Percentiles rank a stretch among this genome's conserved stretches.
Conservation (phyloP, 1,284 basidiomycete genomes). For the Trametes versicolor region DNA sequence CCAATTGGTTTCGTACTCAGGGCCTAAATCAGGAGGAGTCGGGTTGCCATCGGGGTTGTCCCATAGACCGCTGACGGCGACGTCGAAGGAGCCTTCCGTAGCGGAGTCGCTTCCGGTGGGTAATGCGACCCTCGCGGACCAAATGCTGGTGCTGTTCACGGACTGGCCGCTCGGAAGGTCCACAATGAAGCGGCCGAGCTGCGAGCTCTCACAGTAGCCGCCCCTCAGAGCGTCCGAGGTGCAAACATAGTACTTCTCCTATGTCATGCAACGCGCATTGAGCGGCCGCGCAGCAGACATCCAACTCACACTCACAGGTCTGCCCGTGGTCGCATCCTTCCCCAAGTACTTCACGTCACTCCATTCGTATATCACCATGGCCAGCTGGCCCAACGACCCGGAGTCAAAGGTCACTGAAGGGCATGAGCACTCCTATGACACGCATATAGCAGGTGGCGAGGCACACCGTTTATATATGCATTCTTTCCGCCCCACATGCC, state of each 20-base stretch:
- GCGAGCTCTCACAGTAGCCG: constrained; percentile 72
- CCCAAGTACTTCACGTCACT: constrained; percentile 87
- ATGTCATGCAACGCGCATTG: constrained; percentile 43
- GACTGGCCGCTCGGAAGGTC: constrained; percentile 68
- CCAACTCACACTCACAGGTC: constrained; percentile 66
- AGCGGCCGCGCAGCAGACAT: constrained; percentile 13
- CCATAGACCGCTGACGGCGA: constrained; percentile 56
- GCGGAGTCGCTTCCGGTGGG: constrained; percentile 37
- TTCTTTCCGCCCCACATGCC: constrained; percentile 90
- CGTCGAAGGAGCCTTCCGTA: constrained; percentile 29
- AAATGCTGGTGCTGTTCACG: constrained; percentile 79
- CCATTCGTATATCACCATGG: constrained; percentile 98
- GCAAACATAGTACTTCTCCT: constrained; percentile 93
- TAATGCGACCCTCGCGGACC: constrained; percentile 77
- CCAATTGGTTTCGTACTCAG: constrained; percentile 56
- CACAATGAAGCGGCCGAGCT: constrained; percentile 90
- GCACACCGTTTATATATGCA: constrained; percentile 88
- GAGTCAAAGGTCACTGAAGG: constrained; percentile 82
- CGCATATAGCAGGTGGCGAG: constrained; percentile 11
- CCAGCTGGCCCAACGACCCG: constrained; percentile 87
- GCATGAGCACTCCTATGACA: constrained; percentile 25
- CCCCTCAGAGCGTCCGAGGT: constrained; percentile 77
- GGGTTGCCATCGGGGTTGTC: constrained; percentile 69
- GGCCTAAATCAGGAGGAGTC: constrained; percentile 54
- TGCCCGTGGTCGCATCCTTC: constrained; percentile 67